phyloP scores from a whole-genome alignment of 2,329 filamentous ascomycete genomes.

The Aspergillus tamarii region DNA sequence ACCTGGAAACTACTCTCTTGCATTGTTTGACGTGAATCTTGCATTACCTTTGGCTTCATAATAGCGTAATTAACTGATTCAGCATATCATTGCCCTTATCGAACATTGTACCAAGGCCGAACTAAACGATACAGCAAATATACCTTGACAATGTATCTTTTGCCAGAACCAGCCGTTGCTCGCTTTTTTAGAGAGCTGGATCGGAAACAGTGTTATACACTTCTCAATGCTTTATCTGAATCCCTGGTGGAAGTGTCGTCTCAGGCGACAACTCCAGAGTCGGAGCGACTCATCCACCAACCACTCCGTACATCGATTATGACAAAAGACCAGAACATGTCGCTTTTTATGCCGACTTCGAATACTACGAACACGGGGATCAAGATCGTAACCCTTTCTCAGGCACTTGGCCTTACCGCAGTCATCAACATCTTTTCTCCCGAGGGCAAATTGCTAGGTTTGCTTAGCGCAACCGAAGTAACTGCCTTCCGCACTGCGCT shows the following conservation, averaged over 20 bases:
- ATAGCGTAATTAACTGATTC: not conserved
- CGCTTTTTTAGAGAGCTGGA: slow-evolving; percentile 38
- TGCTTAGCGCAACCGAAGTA: slow-evolving; percentile 73
- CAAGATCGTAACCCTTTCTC: slow-evolving; percentile 68
- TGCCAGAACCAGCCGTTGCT: slow-evolving; percentile 38
- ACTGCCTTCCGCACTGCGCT: slow-evolving; percentile 82
- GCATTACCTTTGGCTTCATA: not conserved
- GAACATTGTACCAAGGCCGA: not conserved
- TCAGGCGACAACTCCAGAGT: slow-evolving; percentile 27
- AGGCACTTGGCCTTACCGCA: slow-evolving; percentile 56
- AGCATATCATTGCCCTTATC: not conserved
- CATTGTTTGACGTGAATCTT: not conserved
- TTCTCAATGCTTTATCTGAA: slow-evolving; percentile 41
- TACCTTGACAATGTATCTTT: slow-evolving; percentile 35
- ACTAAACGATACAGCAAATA: not conserved
- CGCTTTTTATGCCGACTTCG: slow-evolving; percentile 74
- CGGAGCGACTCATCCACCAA: slow-evolving; percentile 44
- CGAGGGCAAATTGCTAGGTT: slow-evolving; percentile 64
- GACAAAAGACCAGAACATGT: slow-evolving; percentile 54
- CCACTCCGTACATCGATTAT: slow-evolving; percentile 46
- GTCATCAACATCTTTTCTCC: slow-evolving; percentile 70
- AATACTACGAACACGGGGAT: slow-evolving; percentile 67
- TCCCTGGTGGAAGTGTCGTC: slow-evolving; percentile 38
- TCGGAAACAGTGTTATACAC: slow-evolving; percentile 35
- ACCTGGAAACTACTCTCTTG: not conserved